Conservation (phyloP, 2,329 filamentous ascomycete species). For the Akanthomyces uredinophilus region DNA sequence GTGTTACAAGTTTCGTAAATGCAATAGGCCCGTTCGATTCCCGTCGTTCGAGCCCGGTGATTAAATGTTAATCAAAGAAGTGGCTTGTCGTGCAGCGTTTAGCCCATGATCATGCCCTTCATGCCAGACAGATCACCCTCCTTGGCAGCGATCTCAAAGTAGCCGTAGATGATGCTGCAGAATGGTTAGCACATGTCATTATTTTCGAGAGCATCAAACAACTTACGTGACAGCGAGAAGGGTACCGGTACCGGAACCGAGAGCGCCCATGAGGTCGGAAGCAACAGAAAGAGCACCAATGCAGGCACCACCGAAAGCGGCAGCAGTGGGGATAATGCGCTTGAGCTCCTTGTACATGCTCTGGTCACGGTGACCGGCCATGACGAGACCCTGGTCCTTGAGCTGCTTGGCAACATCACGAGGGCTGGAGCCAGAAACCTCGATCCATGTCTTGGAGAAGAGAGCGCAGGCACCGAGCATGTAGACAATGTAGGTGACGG, state of each 20-base stretch:
- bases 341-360: constrained; percentile 99
- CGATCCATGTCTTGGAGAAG: constrained; percentile 99
- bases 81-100: constrained; percentile 25
- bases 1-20: constrained; percentile 16
- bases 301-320: constrained; percentile 96
- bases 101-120: constrained; percentile 70
- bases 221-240: constrained; percentile 96
- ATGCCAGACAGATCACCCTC: constrained; percentile 89
- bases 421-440: constrained; percentile 95
- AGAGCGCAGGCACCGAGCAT: constrained; percentile 97
- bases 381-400: constrained; percentile 98
- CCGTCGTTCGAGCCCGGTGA: constrained; percentile 7
- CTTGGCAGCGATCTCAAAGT: constrained; percentile 98
- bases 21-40: constrained; percentile 3
- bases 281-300: constrained; percentile 96
- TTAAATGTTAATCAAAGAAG: constrained; percentile 13
- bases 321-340: constrained; percentile 96
- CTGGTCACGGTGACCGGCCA: constrained; percentile 99
- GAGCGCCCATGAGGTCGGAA: constrained; percentile 90
- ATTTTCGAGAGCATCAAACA: not conserved
- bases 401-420: constrained; percentile 99
- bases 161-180: constrained; percentile 93
- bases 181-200: constrained; percentile 29
- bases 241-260: constrained; percentile 96
- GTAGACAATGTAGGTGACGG: constrained; percentile 89